Percentiles rank a stretch among this genome's conserved stretches.
phyloP scores from a whole-genome alignment of 495 filamentous ascomycete species.

The Xylaria grammica region DNA sequence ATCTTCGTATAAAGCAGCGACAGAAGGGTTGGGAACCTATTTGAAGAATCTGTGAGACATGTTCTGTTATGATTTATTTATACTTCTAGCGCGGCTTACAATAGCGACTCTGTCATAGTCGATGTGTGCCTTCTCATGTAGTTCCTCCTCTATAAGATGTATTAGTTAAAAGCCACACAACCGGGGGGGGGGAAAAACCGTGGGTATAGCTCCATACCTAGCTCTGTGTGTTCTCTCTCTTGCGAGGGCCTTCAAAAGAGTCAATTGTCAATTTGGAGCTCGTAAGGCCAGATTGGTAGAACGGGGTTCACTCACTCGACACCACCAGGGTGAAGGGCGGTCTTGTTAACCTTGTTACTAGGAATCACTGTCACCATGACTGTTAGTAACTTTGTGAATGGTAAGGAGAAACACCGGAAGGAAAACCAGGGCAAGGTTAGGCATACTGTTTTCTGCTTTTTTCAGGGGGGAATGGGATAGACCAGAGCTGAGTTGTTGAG shows the following conservation, averaged over 20 bases:
- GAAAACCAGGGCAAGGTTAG: not conserved
- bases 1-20: conserved; percentile 97
- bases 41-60: conserved; percentile 26
- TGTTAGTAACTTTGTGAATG: conserved; percentile 58
- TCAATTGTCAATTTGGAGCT: not conserved
- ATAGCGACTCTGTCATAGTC: conserved; percentile 99
- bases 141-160: conserved; percentile 74
- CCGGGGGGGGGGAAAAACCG: not conserved
- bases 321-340: conserved; percentile 85
- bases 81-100: conserved; percentile 56
- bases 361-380: conserved; percentile 63
- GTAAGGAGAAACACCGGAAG: not conserved
- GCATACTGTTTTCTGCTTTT: conserved; percentile 41
- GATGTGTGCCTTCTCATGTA: conserved; percentile 98
- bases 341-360: conserved; percentile 80
- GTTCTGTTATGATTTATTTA: not conserved
- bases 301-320: conserved; percentile 71
- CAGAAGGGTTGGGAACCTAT: conserved; percentile 86
- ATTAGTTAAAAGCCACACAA: conserved; percentile 28
- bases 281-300: not conserved
- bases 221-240: conserved; percentile 81
- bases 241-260: conserved; percentile 64
- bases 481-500: conserved; percentile 45
- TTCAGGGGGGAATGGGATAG: conserved; percentile 31
- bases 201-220: conserved; percentile 52